Conservation (phyloP, 2,329 filamentous ascomycete genomes). For the Hirsutella thompsonii region DNA sequence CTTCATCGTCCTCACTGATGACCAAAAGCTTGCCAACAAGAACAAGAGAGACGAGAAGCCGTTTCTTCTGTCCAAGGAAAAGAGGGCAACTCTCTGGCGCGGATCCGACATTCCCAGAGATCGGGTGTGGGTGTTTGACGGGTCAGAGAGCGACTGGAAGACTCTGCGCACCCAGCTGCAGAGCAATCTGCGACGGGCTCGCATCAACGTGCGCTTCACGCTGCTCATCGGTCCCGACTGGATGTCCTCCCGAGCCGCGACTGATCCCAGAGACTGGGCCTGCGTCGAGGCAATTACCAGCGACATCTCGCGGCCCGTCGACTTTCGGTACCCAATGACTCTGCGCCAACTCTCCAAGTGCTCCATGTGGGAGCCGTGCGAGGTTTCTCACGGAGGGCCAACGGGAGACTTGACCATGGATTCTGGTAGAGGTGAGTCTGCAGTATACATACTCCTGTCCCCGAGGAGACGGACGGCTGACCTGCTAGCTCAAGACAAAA, state of each 20-base stretch:
- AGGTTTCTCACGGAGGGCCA: too few relatives aligned
- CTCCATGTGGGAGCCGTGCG: constrained; percentile 6
- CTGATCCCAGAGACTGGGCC: constrained; percentile 9
- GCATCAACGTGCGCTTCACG: constrained; percentile 10
- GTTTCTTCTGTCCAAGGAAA: constrained; percentile 7
- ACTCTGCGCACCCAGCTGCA: constrained; percentile 6
- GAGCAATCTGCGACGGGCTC: constrained; percentile 1
- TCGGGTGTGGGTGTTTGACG: constrained; percentile 14
- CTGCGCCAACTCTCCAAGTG: constrained; percentile 11
- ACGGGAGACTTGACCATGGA: not conserved
- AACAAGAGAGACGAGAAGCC: constrained; percentile 3
- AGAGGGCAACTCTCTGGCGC: constrained; percentile 15
- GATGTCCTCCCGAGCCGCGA: constrained; percentile 4
- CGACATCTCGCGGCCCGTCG: constrained; percentile 11
- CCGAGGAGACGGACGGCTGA: too few relatives aligned
- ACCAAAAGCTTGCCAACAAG: constrained; percentile 12
- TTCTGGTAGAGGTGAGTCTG: not conserved
- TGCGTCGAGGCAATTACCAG: constrained; percentile 12
- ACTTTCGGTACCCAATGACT: constrained; percentile 12
- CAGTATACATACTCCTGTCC: too few relatives aligned
- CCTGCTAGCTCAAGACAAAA: not conserved
- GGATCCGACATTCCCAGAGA: constrained; percentile 2
- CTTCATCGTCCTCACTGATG: constrained; percentile 15
- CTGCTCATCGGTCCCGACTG: constrained; percentile 13
- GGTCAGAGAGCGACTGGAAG: constrained; percentile 7